phyloP scores from a whole-genome alignment of 2,329 filamentous ascomycete genomes.

The Xylaria hypoxylon region DNA sequence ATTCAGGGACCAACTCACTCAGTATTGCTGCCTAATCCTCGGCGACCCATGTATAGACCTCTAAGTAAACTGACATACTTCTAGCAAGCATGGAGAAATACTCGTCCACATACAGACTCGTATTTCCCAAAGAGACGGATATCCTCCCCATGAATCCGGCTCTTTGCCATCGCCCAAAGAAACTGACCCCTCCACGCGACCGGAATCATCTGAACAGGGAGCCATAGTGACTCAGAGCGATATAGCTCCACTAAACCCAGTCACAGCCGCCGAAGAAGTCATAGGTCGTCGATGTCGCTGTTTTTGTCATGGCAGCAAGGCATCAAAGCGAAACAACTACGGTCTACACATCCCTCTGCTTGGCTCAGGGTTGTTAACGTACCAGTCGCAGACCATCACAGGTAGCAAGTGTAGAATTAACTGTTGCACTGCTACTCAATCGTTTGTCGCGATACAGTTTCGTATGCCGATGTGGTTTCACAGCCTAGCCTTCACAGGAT shows the following conservation, averaged over 20 bases:
- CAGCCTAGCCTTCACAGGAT: not conserved
- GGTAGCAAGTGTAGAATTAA: constrained; percentile 1
- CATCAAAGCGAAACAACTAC: not conserved
- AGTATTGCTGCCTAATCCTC: constrained; percentile 1
- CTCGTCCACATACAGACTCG: constrained; percentile 12
- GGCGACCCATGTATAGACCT: not conserved
- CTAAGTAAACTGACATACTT: not conserved
- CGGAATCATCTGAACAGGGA: not conserved
- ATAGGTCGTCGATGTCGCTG: not conserved
- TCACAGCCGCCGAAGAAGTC: not conserved
- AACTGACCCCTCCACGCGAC: not conserved
- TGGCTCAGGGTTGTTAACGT: not conserved
- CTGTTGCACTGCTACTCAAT: constrained; percentile 14
- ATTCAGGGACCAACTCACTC: not conserved
- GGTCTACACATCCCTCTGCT: not conserved
- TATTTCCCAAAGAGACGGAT: not conserved
- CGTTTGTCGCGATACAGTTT: constrained; percentile 2
- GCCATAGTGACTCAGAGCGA: not conserved
- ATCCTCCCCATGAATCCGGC: not conserved
- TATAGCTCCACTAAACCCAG: not conserved
- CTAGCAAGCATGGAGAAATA: constrained; percentile 15
- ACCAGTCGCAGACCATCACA: not conserved
- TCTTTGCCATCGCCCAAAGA: not conserved
- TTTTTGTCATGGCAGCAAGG: not conserved
- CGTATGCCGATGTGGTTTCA: constrained; percentile 3